Percentiles rank a stretch among this genome's conserved stretches.
phyloP scores from a whole-genome alignment of 805 yeast genomes.

The Candida anglica region DNA sequence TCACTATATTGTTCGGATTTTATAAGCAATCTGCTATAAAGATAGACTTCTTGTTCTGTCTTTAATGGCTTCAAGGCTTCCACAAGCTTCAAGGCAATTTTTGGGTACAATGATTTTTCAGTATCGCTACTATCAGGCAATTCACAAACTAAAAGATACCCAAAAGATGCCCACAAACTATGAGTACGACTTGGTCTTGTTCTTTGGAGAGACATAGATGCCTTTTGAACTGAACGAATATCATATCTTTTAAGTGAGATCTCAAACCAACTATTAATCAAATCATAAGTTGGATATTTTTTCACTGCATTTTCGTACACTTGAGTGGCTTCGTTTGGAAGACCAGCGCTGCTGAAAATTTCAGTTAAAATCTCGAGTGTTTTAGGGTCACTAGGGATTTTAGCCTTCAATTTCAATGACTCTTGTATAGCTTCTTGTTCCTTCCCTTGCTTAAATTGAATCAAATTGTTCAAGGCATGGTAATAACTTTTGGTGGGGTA shows the following conservation, averaged over 20 bases:
- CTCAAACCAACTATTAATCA: conserved; percentile 56
- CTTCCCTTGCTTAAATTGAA: conserved; percentile 30
- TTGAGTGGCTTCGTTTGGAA: conserved; percentile 19
- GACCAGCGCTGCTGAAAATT: conserved; percentile 39
- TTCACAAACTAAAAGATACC: conserved; percentile 41
- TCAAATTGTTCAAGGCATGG: conserved; percentile 40
- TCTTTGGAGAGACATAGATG: conserved; percentile 43
- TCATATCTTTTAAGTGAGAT: conserved; percentile 46
- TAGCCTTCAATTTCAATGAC: conserved; percentile 20
- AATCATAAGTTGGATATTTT: conserved; percentile 48
- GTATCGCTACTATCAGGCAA: conserved; percentile 20
- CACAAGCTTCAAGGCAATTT: conserved; percentile 54
- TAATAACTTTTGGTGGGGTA: conserved; percentile 57
- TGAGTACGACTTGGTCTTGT: conserved; percentile 21
- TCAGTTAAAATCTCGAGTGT: conserved; percentile 46
- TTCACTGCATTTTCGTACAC: conserved; percentile 57
- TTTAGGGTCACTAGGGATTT: conserved; percentile 51
- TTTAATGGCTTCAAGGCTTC: conserved; percentile 48
- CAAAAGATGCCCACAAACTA: conserved; percentile 54
- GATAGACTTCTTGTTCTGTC: conserved; percentile 63
- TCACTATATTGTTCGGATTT: conserved; percentile 29
- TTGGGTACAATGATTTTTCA: conserved; percentile 3
- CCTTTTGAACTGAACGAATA: conserved; percentile 49
- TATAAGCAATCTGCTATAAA: conserved; percentile 50
- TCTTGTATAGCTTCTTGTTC: conserved; percentile 28